These are phyloP conservation scores for Aspergillus pseudoglaucus DNA, from an alignment of 2,329 filamentous ascomycete genomes.

Conservation along the genomic window DNA sequence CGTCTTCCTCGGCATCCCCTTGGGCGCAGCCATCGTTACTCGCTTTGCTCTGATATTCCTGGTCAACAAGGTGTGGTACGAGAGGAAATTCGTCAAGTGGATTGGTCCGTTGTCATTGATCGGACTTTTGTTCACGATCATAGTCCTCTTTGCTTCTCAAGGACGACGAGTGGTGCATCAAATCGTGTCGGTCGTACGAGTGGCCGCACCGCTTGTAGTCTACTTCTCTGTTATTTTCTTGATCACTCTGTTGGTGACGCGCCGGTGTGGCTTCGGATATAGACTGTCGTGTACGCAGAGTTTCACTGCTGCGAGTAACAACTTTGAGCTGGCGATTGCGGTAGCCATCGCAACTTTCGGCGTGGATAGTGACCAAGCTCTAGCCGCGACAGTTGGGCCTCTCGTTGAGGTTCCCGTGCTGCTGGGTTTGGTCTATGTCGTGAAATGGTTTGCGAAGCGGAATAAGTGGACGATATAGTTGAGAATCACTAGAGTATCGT, in stretches of 20 bases:
- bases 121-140: slow-evolving; percentile 78
- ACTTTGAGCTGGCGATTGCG: slow-evolving; percentile 87
- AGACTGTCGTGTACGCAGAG: slow-evolving; percentile 66
- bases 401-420: slow-evolving; percentile 82
- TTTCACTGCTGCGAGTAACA: slow-evolving; percentile 86
- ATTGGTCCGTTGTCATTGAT: slow-evolving; percentile 70
- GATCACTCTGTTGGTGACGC: slow-evolving; percentile 56
- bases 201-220: slow-evolving; percentile 71
- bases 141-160: slow-evolving; percentile 79
- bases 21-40: slow-evolving; percentile 72
- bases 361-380: slow-evolving; percentile 67
- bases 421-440: slow-evolving; percentile 67
- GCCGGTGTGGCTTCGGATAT: slow-evolving; percentile 68
- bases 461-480: background rate
- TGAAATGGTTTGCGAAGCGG: slow-evolving; percentile 38
- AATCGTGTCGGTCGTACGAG: slow-evolving; percentile 73
- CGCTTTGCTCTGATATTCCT: slow-evolving; percentile 55
- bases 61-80: slow-evolving; percentile 56
- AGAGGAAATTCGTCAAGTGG: slow-evolving; percentile 62
- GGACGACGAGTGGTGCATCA: slow-evolving; percentile 71
- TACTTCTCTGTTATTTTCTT: slow-evolving; percentile 76
- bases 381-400: slow-evolving; percentile 77
- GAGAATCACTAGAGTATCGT: background rate
- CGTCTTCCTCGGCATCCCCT: slow-evolving; percentile 77
- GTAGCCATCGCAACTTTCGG: slow-evolving; percentile 79